Conservation (phyloP, 2,329 filamentous ascomycete genomes). For the Alternaria solani region DNA sequence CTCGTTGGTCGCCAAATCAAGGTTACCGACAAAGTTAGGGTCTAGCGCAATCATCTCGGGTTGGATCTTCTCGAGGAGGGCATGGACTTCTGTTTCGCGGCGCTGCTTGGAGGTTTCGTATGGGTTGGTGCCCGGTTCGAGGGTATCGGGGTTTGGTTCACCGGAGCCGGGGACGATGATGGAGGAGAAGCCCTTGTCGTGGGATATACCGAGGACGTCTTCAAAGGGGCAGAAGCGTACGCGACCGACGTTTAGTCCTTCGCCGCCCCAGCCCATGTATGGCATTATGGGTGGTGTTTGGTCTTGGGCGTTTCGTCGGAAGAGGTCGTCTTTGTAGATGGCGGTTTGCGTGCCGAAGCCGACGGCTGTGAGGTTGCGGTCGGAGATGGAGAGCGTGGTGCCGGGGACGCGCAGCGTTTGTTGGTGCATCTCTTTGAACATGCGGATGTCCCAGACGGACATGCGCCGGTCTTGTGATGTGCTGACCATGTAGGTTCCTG, state of each 20-base stretch:
- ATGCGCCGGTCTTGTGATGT: constrained; percentile 89
- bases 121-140: constrained; percentile 81
- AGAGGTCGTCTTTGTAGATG: constrained; percentile 85
- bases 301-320: constrained; percentile 77
- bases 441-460: constrained; percentile 95
- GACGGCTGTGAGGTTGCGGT: constrained; percentile 85
- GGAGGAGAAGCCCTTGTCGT: constrained; percentile 86
- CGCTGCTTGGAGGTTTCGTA: constrained; percentile 94
- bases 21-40: constrained; percentile 87
- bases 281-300: constrained; percentile 76
- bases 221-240: constrained; percentile 94
- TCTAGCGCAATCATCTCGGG: constrained; percentile 97
- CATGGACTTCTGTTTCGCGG: constrained; percentile 89
- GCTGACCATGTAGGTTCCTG: constrained; percentile 95
- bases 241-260: constrained; percentile 80
- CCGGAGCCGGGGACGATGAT: constrained; percentile 94
- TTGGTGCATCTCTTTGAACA: constrained; percentile 89
- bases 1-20: constrained; percentile 82
- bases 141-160: constrained; percentile 93
- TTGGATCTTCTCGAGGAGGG: constrained; percentile 89
- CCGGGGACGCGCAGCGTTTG: constrained; percentile 82
- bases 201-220: constrained; percentile 86
- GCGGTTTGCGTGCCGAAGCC: constrained; percentile 90
- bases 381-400: constrained; percentile 85
- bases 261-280: constrained; percentile 92